Evolutionary conservation across 768 basidiomycete genomes (phyloP).

Genomic region (Russula vinacea): DNA sequence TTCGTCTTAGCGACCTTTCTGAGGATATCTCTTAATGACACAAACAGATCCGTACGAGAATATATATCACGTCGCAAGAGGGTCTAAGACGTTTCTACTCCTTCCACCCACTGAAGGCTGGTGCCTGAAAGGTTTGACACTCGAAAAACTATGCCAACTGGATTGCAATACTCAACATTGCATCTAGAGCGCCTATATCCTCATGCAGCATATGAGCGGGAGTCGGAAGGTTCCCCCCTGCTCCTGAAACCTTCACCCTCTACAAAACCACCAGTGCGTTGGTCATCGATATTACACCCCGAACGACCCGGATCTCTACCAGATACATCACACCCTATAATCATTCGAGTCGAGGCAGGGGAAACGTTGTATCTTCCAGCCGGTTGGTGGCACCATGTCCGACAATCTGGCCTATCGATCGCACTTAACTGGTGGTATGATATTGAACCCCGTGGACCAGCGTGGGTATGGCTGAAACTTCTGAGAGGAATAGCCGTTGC

Average conservation of each 20-base stretch:
- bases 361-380: slow-evolving; percentile 88
- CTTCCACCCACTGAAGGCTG: slow-evolving; percentile 88
- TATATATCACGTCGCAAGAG: slow-evolving; percentile 83
- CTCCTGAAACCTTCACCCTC: slow-evolving; percentile 52
- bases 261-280: slow-evolving; percentile 55
- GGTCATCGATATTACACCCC: slow-evolving; percentile 76
- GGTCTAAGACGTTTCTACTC: slow-evolving; percentile 80
- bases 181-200: slow-evolving; percentile 56
- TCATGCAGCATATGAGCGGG: slow-evolving; percentile 54
- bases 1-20: slow-evolving; percentile 3
- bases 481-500: slow-evolving; percentile 40
- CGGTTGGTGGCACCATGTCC: slow-evolving; percentile 92
- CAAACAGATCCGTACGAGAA: slow-evolving; percentile 85
- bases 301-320: slow-evolving; percentile 47
- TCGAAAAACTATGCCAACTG: slow-evolving; percentile 13
- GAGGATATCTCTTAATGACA: background rate
- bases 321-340: slow-evolving; percentile 57
- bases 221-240: slow-evolving; percentile 36
- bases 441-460: slow-evolving; percentile 65
- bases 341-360: slow-evolving; percentile 63
- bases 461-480: slow-evolving; percentile 67
- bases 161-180: slow-evolving; percentile 4
- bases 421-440: slow-evolving; percentile 93
- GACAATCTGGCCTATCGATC: slow-evolving; percentile 62
- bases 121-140: slow-evolving; percentile 64